Conservation (phyloP, 1,139 yeast genomes). For the Sugiyamaella grinbergsii region DNA sequence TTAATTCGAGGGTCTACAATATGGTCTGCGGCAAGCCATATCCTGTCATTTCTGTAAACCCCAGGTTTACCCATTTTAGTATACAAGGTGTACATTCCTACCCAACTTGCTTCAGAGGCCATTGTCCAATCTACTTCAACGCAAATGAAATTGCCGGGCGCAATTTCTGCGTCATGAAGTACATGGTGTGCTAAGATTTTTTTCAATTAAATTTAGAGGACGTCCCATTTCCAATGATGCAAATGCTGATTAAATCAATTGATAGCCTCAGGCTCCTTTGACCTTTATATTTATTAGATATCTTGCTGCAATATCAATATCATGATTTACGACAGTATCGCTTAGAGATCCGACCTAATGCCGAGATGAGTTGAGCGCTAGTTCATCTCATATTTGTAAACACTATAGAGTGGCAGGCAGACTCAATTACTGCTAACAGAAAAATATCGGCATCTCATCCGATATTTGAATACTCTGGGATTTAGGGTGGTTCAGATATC, state of each 20-base stretch:
- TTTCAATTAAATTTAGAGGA: slow-evolving; percentile 21
- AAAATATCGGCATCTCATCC: slow-evolving; percentile 2
- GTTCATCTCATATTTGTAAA: no score
- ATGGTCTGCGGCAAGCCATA: slow-evolving; percentile 27
- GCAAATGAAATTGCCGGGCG: slow-evolving; percentile 24
- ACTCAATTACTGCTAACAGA: no score
- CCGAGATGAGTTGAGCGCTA: no score
- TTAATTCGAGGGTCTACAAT: slow-evolving; percentile 26
- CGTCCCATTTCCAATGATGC: no score
- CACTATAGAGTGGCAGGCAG: no score
- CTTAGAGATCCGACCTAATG: background rate
- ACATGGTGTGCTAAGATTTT: slow-evolving; percentile 24
- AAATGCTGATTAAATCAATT: no score
- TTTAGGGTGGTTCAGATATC: background rate
- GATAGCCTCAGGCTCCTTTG: no score
- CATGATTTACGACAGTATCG: no score
- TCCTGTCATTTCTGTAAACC: slow-evolving; percentile 20
- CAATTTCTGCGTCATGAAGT: slow-evolving; percentile 21
- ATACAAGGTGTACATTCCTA: slow-evolving; percentile 22
- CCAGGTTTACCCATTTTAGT: slow-evolving; percentile 25
- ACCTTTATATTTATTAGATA: no score
- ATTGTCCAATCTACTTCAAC: slow-evolving; percentile 27
- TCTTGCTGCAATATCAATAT: background rate
- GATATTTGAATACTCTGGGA: background rate
- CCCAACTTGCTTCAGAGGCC: slow-evolving; percentile 26